Percentiles rank a stretch among this genome's conserved stretches.
phyloP scores from a whole-genome alignment of 2,329 filamentous ascomycete species.

The Colletotrichum eleusines region DNA sequence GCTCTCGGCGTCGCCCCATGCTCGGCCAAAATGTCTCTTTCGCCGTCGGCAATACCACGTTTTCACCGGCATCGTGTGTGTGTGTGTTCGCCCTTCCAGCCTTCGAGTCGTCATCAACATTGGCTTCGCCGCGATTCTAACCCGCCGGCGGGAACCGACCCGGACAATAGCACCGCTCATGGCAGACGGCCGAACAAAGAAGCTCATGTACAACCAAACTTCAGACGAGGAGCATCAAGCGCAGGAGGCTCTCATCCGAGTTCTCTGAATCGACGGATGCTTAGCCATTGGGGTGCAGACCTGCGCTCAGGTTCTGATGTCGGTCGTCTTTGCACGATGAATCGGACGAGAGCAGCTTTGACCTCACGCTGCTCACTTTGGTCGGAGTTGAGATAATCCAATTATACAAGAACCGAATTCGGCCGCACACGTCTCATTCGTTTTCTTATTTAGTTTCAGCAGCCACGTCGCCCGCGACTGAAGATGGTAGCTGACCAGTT shows the following conservation, averaged over 20 bases:
- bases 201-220: not conserved
- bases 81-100: not conserved
- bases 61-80: conserved; percentile 10
- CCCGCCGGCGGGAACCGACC: not conserved
- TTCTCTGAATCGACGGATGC: not conserved
- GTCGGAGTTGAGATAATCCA: not conserved
- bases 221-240: not conserved
- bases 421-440: too few relatives aligned
- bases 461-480: not conserved
- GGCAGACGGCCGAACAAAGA: not conserved
- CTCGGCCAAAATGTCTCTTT: conserved; percentile 26
- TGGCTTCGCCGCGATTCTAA: not conserved
- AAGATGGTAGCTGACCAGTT: not conserved
- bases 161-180: too few relatives aligned
- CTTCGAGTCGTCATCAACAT: not conserved
- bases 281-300: conserved; percentile 13
- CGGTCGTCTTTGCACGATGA: not conserved
- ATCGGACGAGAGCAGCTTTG: conserved; percentile 6
- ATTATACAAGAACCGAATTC: not conserved
- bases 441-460: not conserved
- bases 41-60: conserved; percentile 25
- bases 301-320: not conserved
- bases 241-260: not conserved
- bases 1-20: not conserved
- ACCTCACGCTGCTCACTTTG: not conserved